Evolutionary conservation across 2,329 filamentous ascomycete genomes (phyloP).

Genomic region (Scolecobasidium constrictum): DNA sequence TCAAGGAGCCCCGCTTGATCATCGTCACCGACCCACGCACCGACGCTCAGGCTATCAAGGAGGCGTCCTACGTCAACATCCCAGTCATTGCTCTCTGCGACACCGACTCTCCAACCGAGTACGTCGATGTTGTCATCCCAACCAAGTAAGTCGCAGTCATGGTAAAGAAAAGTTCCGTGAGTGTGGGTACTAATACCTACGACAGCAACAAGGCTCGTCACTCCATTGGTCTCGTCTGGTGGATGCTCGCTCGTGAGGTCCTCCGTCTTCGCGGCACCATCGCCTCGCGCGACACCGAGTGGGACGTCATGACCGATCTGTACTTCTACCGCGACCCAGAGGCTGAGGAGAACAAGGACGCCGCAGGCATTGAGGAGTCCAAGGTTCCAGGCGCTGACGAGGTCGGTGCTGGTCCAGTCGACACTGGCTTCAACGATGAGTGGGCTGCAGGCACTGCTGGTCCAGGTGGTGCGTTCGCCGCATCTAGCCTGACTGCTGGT

Average conservation of each 20-base stretch:
- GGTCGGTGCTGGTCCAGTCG: conserved; percentile 66
- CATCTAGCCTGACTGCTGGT: conserved; percentile 44
- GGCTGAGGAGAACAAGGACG: conserved; percentile 97
- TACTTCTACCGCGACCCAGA: conserved; percentile 99
- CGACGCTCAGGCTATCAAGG: conserved; percentile 99
- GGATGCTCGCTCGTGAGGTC: conserved; percentile 99
- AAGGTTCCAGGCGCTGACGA: conserved; percentile 81
- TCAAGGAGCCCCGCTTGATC: conserved; percentile 99
- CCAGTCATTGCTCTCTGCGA: conserved; percentile 98
- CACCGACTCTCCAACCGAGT: conserved; percentile 98
- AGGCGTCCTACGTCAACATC: conserved; percentile 99
- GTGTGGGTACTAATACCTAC: conserved; percentile 28
- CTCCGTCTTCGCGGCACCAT: conserved; percentile 97
- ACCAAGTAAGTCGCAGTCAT: conserved; percentile 48
- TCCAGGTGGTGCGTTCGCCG: conserved; percentile 56
- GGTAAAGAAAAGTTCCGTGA: not conserved
- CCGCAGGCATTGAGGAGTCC: conserved; percentile 62
- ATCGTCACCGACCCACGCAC: conserved; percentile 99
- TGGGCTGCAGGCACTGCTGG: conserved; percentile 68
- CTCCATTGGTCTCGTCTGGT: conserved; percentile 97
- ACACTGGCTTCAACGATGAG: conserved; percentile 69
- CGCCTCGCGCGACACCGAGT: conserved; percentile 88
- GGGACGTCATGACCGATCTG: conserved; percentile 99
- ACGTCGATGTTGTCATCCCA: conserved; percentile 98
- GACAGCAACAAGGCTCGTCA: conserved; percentile 98